Base-by-base conservation (phyloP, 208 protist species). In the Trypanosoma brucei region DNA sequence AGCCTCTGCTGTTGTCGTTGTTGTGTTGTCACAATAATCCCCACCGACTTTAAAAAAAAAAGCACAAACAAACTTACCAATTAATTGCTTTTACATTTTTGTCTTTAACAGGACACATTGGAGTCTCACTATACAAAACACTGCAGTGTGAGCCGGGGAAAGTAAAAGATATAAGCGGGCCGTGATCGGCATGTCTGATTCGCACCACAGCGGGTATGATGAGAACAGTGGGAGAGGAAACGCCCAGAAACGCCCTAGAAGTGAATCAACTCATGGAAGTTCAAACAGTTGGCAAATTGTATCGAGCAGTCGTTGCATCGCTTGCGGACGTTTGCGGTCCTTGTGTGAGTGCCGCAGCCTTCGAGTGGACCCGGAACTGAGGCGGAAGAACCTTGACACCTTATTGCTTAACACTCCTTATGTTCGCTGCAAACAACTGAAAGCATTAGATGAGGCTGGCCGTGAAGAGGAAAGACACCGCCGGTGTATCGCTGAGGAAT, bases 381-480 rank as follows among this genome's bases (percentile, higher is more conserved):
- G 75, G 35, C 70, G 71, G 38, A 79, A 74, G 56, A 76, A 78
- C 38, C 65, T 92, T 44, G 83, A 90, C n/a, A 75, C 34, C 36
- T 68, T 91, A 6, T 75, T 75, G 4, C 72, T 84, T 34, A 88
- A 79, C 63, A 94, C 88, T 3, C 88, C 83, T 13, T 89, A 88
- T 67, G 88, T 80, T 62, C 79, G 83, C 8, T 75, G 72, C 31
- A 92, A 94, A 70, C 59, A 84, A 5, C 45, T 77, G 14, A 84
- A 79, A 45, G 58, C 64, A 40, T 66, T 76, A 5, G 83, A 81
- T 22, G 80, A 90, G 6, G 53, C 78, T 13, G 66, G 65, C 37
- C 55, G 62, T 35, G 81, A 88, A 31, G 86, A 93, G 68, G 44
- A 22, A 3, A 78, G 72, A 33, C 78, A 76, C 22, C 82, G 86